These are phyloP conservation scores for Colletotrichum lindemuthianum DNA, from an alignment of 2,329 filamentous ascomycete genomes.

Conservation along the genomic window DNA sequence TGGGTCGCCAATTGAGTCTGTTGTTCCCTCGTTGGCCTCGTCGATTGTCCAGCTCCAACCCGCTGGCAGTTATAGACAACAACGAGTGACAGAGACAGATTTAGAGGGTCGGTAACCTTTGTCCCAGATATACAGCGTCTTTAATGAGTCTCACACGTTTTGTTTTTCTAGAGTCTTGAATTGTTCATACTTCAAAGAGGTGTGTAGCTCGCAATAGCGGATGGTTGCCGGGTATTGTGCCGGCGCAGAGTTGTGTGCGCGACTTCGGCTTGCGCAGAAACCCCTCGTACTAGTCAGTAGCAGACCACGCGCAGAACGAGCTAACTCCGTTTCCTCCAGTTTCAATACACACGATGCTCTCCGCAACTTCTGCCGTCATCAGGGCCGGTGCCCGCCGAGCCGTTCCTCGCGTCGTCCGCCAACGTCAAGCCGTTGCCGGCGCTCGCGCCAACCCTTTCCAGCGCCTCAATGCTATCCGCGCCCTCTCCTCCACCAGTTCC, in stretches of 20 bases:
- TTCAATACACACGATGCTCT: conserved; percentile 49
- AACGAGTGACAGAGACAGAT: conserved; percentile 4
- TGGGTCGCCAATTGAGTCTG: conserved; percentile 24
- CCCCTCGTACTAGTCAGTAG: conserved; percentile 31
- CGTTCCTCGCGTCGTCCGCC: conserved; percentile 44
- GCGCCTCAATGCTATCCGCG: conserved; percentile 40
- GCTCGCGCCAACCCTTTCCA: conserved; percentile 39
- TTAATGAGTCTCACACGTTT: too few species aligned
- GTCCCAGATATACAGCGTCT: too few species aligned
- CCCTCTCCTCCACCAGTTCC: conserved; percentile 45
- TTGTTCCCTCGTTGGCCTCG: conserved; percentile 20
- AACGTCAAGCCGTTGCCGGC: conserved; percentile 37
- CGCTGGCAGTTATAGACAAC: conserved; percentile 2
- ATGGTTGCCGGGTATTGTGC: not conserved
- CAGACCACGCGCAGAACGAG: conserved; percentile 25
- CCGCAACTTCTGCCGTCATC: conserved; percentile 53
- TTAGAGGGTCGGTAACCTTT: not conserved
- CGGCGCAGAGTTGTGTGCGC: conserved; percentile 6
- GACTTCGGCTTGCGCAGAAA: conserved; percentile 14
- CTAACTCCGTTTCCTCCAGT: conserved; percentile 16
- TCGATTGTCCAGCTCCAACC: conserved; percentile 18
- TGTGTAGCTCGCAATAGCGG: conserved; percentile 10
- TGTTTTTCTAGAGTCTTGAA: not conserved
- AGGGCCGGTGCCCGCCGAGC: conserved; percentile 56
- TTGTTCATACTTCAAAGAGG: conserved; percentile 12